Base-by-base conservation (phyloP, 208 protist genomes). In the Leishmania martiniquensis region DNA sequence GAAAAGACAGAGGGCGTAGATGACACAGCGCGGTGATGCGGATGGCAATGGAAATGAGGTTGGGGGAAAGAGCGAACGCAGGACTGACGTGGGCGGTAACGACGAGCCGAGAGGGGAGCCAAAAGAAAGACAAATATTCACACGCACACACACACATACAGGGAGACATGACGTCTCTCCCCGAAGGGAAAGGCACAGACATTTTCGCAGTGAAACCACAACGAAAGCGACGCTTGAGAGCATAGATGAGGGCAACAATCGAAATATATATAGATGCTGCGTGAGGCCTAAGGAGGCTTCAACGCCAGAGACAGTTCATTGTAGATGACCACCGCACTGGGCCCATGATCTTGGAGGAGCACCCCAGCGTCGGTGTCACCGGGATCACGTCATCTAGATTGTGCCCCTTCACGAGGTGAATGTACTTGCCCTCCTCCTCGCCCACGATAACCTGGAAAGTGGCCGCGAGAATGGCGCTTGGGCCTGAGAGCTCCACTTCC, bases 341-440 rank as follows among this genome's bases (percentile, higher is more conserved):
- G 1, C 87, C 86, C 85, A 95, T 87, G 49, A 95, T 86, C 72
- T 89, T 90, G 15, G 91, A 95, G 32, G 77, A 72, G 70, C 85
- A 85, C 13, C 81, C 86, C 6, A 80, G 34, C 13, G 75, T 79
- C 29, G 89, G 88, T 1, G 67, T 76, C 44, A 83, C 60, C 17
- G 84, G 84, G n/a, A 95, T 74, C 2, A 95, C 67, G 49, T 92
- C 91, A 70, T 95, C 89, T 29, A 93, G 74, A 66, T 90, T 79
- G 74, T 87, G 82, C 20, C 81, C 88, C 84, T 95, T 95, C n/a
- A 95, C 80, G 45, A 95, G 29, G 75, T 95, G 91, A 20, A 95
- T 65, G 75, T 91, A 95, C 74, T 89, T 91, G 42, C 91, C 91
- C 76, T 95, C 89, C 15, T 89, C 78, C 5, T 84, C 81, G 10